phyloP scores from a whole-genome alignment of 1,284 basidiomycete genomes.

The Rhizopogon parksii region DNA sequence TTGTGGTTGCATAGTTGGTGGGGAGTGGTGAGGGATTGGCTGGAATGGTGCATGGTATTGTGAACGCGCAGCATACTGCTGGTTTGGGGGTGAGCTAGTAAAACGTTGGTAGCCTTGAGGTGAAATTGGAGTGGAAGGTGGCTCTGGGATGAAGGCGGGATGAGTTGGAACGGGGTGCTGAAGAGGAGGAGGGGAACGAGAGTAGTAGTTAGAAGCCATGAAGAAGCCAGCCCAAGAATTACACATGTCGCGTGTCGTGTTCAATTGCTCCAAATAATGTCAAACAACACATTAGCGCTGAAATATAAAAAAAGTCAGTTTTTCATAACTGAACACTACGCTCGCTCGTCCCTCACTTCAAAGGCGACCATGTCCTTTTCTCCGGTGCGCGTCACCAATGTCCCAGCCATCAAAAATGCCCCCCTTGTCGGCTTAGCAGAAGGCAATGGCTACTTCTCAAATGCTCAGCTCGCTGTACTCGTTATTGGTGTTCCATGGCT shows the following conservation, averaged over 20 bases:
- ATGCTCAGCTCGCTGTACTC: slow-evolving; percentile 71
- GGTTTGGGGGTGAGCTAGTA: slow-evolving; percentile 47
- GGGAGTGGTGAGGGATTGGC: slow-evolving; percentile 17
- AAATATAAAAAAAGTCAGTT: too few species aligned
- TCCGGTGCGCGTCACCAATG: slow-evolving; percentile 50
- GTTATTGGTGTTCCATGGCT: slow-evolving; percentile 77
- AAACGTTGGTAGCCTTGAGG: slow-evolving; percentile 74
- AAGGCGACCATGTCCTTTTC: slow-evolving; percentile 36
- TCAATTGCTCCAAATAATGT: slow-evolving; percentile 15
- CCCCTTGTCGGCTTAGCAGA: slow-evolving; percentile 80
- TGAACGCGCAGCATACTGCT: slow-evolving; percentile 17
- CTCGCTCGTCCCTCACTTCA: not conserved
- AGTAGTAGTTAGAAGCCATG: slow-evolving; percentile 31
- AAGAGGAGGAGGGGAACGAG: slow-evolving; percentile 70
- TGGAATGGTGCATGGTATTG: slow-evolving; percentile 19
- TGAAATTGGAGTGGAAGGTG: slow-evolving; percentile 62
- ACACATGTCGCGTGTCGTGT: not conserved
- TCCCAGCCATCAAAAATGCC: slow-evolving; percentile 74
- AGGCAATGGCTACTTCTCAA: slow-evolving; percentile 81
- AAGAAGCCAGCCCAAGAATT: too few species aligned
- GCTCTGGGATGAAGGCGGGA: slow-evolving; percentile 84
- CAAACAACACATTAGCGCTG: slow-evolving; percentile 16
- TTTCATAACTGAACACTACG: too few species aligned
- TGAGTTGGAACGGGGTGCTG: slow-evolving; percentile 89
- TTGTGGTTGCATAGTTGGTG: slow-evolving; percentile 24